These are phyloP conservation scores for Blastocystis sp. DNA, from an alignment of 352 stramenopile species.

Conservation along the genomic window DNA sequence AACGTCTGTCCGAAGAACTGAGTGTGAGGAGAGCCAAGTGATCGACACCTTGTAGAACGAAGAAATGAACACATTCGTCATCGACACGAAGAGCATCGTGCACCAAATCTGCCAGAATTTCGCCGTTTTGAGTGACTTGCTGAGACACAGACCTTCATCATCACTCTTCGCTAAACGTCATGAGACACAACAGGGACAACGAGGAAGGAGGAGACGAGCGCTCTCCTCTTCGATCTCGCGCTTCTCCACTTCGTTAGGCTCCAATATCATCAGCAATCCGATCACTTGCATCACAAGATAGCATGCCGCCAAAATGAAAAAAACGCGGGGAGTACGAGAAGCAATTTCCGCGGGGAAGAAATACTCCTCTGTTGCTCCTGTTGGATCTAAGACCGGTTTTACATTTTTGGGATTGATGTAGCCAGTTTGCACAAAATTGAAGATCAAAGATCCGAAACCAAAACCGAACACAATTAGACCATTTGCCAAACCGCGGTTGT, in stretches of 20 bases:
- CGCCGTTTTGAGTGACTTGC: neutral
- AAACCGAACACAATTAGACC: conserved; percentile 56
- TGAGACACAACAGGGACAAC: neutral
- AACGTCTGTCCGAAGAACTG: conserved; percentile 56
- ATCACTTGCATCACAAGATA: conserved; percentile 12
- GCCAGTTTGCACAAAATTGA: conserved; percentile 47
- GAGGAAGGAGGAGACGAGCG: neutral
- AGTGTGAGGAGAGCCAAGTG: neutral
- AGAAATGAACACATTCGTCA: conserved; percentile 49
- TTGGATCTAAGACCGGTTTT: conserved; percentile 1
- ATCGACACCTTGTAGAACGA: conserved; percentile 54
- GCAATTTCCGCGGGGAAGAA: conserved; percentile 34
- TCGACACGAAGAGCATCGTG: conserved; percentile 16
- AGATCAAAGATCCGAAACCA: conserved; percentile 50
- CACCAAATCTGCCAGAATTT: conserved; percentile 57
- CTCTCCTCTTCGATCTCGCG: neutral
- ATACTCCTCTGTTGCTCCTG: conserved; percentile 12
- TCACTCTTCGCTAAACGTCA: neutral
- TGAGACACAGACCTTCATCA: neutral
- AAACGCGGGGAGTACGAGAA: neutral
- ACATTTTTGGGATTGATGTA: conserved; percentile 57
- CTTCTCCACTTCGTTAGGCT: conserved; percentile 43
- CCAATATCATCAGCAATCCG: conserved; percentile 19
- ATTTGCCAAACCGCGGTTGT: conserved; percentile 36
- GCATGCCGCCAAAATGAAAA: neutral